Evolutionary conservation across 2,329 filamentous ascomycete species (phyloP).

Genomic region (Fusarium sp.): DNA sequence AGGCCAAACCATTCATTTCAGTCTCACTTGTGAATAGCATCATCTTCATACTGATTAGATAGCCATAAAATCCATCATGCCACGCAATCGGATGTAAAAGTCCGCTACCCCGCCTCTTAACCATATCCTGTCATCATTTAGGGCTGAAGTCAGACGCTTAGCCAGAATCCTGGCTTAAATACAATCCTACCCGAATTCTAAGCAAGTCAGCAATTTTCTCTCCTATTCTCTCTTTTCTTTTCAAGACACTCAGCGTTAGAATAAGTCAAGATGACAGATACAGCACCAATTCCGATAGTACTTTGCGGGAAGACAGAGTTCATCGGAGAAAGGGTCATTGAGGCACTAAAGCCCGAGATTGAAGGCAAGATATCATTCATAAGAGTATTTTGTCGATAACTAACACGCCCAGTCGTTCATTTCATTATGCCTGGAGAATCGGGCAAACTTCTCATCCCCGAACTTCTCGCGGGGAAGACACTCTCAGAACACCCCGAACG

Average conservation of each 20-base stretch:
- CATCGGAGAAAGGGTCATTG: constrained; percentile 21
- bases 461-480: background rate
- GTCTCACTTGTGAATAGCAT: too few species aligned
- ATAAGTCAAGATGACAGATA: constrained; percentile 6
- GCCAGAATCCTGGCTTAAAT: background rate
- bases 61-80: too few species aligned
- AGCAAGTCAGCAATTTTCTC: background rate
- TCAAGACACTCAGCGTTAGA: background rate
- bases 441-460: constrained; percentile 23
- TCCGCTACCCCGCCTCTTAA: background rate
- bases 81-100: background rate
- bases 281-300: constrained; percentile 22
- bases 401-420: constrained; percentile 18
- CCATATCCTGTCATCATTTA: background rate
- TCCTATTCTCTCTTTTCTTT: background rate
- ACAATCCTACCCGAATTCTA: background rate
- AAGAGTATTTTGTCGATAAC: fast-evolving
- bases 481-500: constrained; percentile 9
- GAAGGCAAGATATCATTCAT: constrained; percentile 4
- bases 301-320: constrained; percentile 37
- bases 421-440: constrained; percentile 33
- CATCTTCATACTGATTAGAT: too few species aligned
- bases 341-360: constrained; percentile 30
- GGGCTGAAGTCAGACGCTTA: background rate
- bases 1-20: too few species aligned